phyloP scores from a whole-genome alignment of 352 stramenopile genomes.

The Globisporangium orthogonon region DNA sequence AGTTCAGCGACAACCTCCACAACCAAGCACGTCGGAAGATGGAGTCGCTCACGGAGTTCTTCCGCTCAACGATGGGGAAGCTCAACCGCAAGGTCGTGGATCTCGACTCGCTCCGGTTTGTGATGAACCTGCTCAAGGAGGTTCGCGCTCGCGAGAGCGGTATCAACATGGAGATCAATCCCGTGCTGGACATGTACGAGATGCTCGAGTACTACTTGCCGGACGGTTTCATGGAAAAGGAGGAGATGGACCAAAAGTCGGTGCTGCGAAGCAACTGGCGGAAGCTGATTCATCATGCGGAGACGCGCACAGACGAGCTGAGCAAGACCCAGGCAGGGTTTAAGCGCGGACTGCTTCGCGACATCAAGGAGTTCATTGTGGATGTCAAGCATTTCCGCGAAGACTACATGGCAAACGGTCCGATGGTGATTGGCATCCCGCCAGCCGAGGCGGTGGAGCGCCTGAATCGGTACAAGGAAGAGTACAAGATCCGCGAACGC shows the following conservation, averaged over 20 bases:
- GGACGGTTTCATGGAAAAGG: slow-evolving; percentile 97
- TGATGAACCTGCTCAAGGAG: slow-evolving; percentile 97
- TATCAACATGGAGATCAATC: slow-evolving; percentile 98
- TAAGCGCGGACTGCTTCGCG: slow-evolving; percentile 93
- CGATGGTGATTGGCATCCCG: slow-evolving; percentile 95
- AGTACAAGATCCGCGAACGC: slow-evolving; percentile 96
- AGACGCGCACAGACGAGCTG: slow-evolving; percentile 93
- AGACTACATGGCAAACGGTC: slow-evolving; percentile 95
- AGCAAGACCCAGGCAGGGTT: slow-evolving; percentile 94
- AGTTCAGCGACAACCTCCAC: slow-evolving; percentile 97
- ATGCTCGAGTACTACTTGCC: slow-evolving; percentile 94
- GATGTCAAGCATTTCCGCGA: slow-evolving; percentile 95
- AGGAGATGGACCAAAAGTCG: slow-evolving; percentile 99
- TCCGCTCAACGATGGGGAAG: slow-evolving; percentile 91
- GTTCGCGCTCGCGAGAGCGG: slow-evolving; percentile 95
- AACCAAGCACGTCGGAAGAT: slow-evolving; percentile 90
- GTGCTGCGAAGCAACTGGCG: slow-evolving; percentile 96
- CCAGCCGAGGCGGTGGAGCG: slow-evolving; percentile 95
- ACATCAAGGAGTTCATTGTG: slow-evolving; percentile 96
- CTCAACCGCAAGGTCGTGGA: slow-evolving; percentile 93
- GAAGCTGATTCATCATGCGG: slow-evolving; percentile 93
- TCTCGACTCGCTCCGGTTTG: slow-evolving; percentile 94
- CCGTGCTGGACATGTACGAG: slow-evolving; percentile 98
- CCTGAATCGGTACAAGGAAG: slow-evolving; percentile 96
- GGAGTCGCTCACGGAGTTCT: slow-evolving; percentile 95